Evolutionary conservation across 495 filamentous ascomycete genomes (phyloP), one percentile per base, ranked within the genome.

Genomic region (Neurospora tetraspora): DNA sequence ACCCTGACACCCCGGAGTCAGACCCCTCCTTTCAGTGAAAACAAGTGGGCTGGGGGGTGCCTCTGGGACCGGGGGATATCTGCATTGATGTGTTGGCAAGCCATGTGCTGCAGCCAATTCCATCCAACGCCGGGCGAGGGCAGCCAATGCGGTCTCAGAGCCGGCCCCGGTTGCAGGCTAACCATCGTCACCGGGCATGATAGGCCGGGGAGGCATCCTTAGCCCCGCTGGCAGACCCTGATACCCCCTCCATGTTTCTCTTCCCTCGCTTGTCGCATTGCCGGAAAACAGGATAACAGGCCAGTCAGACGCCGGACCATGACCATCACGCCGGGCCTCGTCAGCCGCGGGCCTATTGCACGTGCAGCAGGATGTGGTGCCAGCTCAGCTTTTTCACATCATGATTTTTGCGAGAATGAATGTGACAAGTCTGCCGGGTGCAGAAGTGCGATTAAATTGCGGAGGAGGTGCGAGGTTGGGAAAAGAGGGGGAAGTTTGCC

Each of bases 1-100:
- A 34, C 27, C 53, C 53, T 65, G 53, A 65, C 53, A 65, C 53
- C 23, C 6, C 39, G 37, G 37, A 31, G n/a, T 70, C 34, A 27
- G 65, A 40, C 71, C 37, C 39, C 36, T 43, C 53, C 53, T 65
- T 65, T 16, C 53, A 65, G 53, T 34, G 53, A 65, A 65, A 68
- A 71, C 68, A 71, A 78, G 76, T 72, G 77, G 78, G 70, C 76
- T 77, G 73, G 75, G 75, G 18, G 43, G 38, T 39, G 40, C 12
- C 27, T 61, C 53, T 31, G 42, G 47, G 71, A 27, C 43, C 53
- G 36, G 68, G 20, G 71, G 71, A 43, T 68, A 70, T 73, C 78
- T 81, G 80, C 80, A 81, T 73, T 79, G 80, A 80, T 81, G 80
- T 65, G 80, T 78, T 81, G 80, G 80, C 80, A 80, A 71, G 75